phyloP scores from a whole-genome alignment of 768 basidiomycete species.

The Kwoniella mangroviensis region DNA sequence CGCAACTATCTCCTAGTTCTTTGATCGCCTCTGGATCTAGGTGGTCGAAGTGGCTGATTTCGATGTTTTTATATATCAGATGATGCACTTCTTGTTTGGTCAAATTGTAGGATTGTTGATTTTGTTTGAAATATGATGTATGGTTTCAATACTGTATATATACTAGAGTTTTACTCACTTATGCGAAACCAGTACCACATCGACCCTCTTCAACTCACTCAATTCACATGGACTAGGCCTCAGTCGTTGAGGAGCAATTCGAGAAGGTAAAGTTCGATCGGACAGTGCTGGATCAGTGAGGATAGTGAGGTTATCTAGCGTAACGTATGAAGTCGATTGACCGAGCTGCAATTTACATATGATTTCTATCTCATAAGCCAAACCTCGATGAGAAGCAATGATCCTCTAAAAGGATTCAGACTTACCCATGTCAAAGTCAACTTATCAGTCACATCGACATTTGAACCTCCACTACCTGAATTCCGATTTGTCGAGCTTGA shows the following conservation, averaged over 20 bases:
- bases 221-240: slow-evolving; percentile 52
- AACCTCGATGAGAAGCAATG: slow-evolving; percentile 5
- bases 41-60: slow-evolving; percentile 56
- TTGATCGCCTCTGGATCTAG: slow-evolving; percentile 51
- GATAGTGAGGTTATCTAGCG: slow-evolving; percentile 52
- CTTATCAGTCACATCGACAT: slow-evolving; percentile 39
- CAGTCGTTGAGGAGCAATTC: slow-evolving; percentile 52
- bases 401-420: not conserved
- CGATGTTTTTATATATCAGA: not conserved
- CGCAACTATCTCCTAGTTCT: slow-evolving; percentile 52
- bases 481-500: not conserved
- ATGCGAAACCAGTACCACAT: slow-evolving; percentile 57
- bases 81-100: not conserved
- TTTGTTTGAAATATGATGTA: too few species aligned
- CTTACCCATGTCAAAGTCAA: slow-evolving; percentile 45
- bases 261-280: slow-evolving; percentile 46
- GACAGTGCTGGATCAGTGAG: slow-evolving; percentile 58
- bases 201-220: slow-evolving; percentile 48
- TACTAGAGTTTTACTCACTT: slow-evolving; percentile 38
- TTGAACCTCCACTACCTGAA: slow-evolving; percentile 24
- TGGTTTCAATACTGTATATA: too few species aligned
- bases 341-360: slow-evolving; percentile 46
- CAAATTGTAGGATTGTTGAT: too few species aligned
- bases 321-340: slow-evolving; percentile 57
- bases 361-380: not conserved